phyloP scores from a whole-genome alignment of 805 yeast species.

The Teunomyces funiuensis region DNA sequence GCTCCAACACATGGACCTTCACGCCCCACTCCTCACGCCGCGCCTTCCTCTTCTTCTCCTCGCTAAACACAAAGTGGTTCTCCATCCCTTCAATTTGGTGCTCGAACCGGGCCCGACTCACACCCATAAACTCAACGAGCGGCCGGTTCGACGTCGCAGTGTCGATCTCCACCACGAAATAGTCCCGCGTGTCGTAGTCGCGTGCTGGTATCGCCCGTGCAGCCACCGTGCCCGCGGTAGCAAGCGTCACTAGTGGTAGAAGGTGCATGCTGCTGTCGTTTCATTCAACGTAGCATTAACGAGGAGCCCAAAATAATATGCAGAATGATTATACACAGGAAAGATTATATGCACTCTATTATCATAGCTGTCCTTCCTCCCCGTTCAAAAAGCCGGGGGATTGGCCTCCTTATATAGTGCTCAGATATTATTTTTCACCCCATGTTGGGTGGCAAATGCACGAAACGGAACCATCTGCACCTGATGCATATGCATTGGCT shows the following conservation, averaged over 20 bases:
- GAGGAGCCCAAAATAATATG: neutral
- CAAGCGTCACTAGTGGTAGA: neutral
- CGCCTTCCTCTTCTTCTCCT: conserved; percentile 30
- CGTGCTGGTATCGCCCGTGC: conserved; percentile 20
- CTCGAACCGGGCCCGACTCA: conserved; percentile 44
- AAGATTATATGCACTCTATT: too few relatives aligned
- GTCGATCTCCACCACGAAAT: conserved; percentile 62
- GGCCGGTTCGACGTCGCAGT: conserved; percentile 25
- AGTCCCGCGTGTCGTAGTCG: conserved; percentile 52
- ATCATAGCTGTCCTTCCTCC: too few relatives aligned
- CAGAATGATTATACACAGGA: too few relatives aligned
- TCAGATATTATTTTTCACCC: neutral
- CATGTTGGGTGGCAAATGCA: neutral
- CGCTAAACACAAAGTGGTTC: conserved; percentile 67
- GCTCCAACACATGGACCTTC: conserved; percentile 51
- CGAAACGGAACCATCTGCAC: neutral
- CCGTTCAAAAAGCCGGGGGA: neutral
- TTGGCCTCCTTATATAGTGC: neutral
- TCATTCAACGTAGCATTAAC: neutral
- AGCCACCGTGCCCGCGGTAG: conserved; percentile 4
- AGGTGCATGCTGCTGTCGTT: conserved; percentile 6
- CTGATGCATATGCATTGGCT: too few relatives aligned
- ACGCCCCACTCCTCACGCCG: conserved; percentile 3
- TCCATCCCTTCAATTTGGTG: conserved; percentile 62
- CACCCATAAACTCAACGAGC: conserved; percentile 32